phyloP scores from a whole-genome alignment of 805 yeast species.

The Cyberlindnera subsufficiens region DNA sequence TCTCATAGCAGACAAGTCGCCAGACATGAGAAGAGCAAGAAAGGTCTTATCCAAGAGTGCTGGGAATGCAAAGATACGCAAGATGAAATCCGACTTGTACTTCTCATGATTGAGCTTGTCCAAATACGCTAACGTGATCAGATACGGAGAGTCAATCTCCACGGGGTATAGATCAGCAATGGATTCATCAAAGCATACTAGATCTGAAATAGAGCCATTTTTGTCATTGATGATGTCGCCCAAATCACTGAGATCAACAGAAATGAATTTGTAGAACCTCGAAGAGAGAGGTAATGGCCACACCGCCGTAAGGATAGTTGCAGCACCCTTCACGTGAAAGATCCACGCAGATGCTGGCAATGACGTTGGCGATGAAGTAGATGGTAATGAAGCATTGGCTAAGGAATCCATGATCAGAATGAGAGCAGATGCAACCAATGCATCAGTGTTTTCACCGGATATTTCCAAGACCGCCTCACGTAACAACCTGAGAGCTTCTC shows the following conservation, averaged over 20 bases:
- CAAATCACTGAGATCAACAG: conserved; percentile 86
- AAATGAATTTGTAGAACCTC: conserved; percentile 60
- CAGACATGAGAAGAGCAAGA: conserved; percentile 69
- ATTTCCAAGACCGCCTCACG: conserved; percentile 85
- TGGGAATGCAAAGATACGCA: conserved; percentile 88
- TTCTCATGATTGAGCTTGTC: conserved; percentile 80
- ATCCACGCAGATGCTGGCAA: conserved; percentile 95
- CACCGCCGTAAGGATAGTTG: conserved; percentile 92
- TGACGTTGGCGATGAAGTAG: conserved; percentile 34
- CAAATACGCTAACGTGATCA: conserved; percentile 80
- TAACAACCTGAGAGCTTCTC: conserved; percentile 75
- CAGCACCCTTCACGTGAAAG: conserved; percentile 95
- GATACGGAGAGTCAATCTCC: conserved; percentile 74
- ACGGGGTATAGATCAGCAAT: conserved; percentile 85
- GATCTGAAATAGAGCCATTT: conserved; percentile 41
- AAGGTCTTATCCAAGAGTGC: conserved; percentile 82
- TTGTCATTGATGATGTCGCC: conserved; percentile 51
- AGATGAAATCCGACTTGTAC: conserved; percentile 76
- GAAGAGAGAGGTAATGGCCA: conserved; percentile 80
- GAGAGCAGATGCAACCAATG: conserved; percentile 87
- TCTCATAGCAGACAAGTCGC: conserved; percentile 84
- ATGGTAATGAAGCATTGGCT: conserved; percentile 73
- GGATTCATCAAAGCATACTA: conserved; percentile 80
- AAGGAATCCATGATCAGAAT: conserved; percentile 87
- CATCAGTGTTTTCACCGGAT: conserved; percentile 82